Base-by-base conservation (phyloP, 768 basidiomycete species). In the Dacryopinax primogenitus region DNA sequence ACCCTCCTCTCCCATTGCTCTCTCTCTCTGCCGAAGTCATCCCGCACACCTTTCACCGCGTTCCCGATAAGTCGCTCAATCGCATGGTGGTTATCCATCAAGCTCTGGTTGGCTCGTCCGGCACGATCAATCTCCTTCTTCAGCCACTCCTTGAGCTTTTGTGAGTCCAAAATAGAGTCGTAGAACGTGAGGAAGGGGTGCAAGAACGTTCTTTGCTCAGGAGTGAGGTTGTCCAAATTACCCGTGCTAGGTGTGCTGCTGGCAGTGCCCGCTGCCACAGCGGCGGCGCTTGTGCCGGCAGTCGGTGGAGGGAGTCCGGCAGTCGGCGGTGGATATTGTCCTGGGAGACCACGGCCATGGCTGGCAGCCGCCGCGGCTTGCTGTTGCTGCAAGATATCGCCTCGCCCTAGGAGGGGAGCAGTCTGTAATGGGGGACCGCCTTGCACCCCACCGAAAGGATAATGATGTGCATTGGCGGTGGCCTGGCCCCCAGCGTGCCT, bases 121-220 rank as follows among this genome's bases (percentile, higher is more conserved):
- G 51, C 51, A 58, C 51, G 62, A 67, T 83, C 80, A 34, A 91
- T 75, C 74, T 92, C 89, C 47, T 88, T 86, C 26, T 79, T 77
- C 6, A 92, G 78, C 86, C 89, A 90, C 36, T 73, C 70, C 75
- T 91, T 90, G 65, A 92, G 81, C 71, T 88, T 83, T 71, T 83
- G 85, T 16, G 87, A 84, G 73, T 91, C 91, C 64, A 85, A 81
- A 33, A 93, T 82, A 1, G 89, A 86, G 66, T 92, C 90, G 72
- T 91, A 93, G 74, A 93, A 92, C 63, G 81, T 74, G 70, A 87
- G 88, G 69, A 92, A 93, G 1, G 88, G 90, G 0, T 86, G 84
- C 61, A 93, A 76, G 74, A 93, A 93, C 21, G 88, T 58, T 13
- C 51, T 26, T 21, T 58, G 51, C 30, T 58, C 51, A 4, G 51